Conservation (phyloP, 2,329 filamentous ascomycete species). For the Paecilomyces variotii region DNA sequence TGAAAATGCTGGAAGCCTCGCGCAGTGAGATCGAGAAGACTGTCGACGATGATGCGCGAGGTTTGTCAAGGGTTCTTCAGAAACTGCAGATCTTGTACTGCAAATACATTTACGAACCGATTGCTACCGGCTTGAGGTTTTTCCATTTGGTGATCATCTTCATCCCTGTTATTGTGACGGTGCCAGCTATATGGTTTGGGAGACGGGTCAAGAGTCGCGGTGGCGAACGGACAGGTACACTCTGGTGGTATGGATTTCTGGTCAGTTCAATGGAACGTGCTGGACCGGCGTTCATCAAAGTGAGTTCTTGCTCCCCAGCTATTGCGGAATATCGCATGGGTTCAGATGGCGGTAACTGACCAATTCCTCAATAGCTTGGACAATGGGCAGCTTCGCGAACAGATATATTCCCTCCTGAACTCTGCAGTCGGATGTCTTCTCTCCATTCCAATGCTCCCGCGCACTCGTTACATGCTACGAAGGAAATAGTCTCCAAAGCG, state of each 20-base stretch:
- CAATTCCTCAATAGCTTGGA: slow-evolving; percentile 54
- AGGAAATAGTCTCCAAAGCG: slow-evolving; percentile 67
- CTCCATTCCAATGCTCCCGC: slow-evolving; percentile 91
- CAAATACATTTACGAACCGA: slow-evolving; percentile 55
- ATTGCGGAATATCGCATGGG: neutral
- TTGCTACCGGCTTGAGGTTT: slow-evolving; percentile 82
- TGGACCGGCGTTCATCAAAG: slow-evolving; percentile 95
- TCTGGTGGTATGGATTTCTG: slow-evolving; percentile 93
- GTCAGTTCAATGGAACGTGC: slow-evolving; percentile 86
- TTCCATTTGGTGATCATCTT: slow-evolving; percentile 82
- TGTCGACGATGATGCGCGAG: slow-evolving; percentile 54
- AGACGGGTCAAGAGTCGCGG: slow-evolving; percentile 53
- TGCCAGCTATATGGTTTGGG: slow-evolving; percentile 78
- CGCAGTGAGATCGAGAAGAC: slow-evolving; percentile 66
- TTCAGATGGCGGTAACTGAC: neutral
- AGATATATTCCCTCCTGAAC: slow-evolving; percentile 88
- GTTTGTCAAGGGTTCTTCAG: slow-evolving; percentile 51
- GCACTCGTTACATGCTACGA: slow-evolving; percentile 74
- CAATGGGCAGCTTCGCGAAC: slow-evolving; percentile 97
- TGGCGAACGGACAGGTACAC: slow-evolving; percentile 68
- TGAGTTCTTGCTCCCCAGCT: slow-evolving; percentile 25
- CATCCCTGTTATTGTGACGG: slow-evolving; percentile 72
- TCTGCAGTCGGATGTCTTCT: slow-evolving; percentile 90
- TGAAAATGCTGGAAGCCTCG: slow-evolving; percentile 79
- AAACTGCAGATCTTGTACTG: slow-evolving; percentile 61